phyloP scores from a whole-genome alignment of 202 grass and related monocot genomes.

The Cymbopogon flexuosus region DNA sequence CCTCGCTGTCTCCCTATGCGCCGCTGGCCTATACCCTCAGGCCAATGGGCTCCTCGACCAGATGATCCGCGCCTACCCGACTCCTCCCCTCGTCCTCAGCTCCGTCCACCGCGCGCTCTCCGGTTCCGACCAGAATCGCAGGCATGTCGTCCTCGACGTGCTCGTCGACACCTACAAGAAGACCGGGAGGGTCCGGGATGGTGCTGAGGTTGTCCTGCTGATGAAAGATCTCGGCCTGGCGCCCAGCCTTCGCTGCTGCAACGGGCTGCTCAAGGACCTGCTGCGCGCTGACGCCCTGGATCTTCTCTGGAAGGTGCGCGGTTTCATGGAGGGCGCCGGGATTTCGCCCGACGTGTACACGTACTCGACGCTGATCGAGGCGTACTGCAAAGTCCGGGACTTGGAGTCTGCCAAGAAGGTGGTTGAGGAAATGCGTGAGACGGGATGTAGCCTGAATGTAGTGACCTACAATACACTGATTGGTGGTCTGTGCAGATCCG shows the following conservation, averaged over 20 bases:
- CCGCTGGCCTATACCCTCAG: slow-evolving; percentile 18
- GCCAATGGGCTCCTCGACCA: slow-evolving; percentile 51
- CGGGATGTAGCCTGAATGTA: slow-evolving; percentile 44
- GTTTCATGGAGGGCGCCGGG: slow-evolving; percentile 32
- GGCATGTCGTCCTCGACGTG: slow-evolving; percentile 45
- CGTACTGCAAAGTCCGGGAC: slow-evolving; percentile 41
- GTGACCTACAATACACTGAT: slow-evolving; percentile 66
- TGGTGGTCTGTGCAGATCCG: slow-evolving; percentile 46
- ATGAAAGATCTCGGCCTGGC: slow-evolving; percentile 45
- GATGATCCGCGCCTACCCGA: slow-evolving; percentile 44
- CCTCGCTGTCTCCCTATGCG: slow-evolving; percentile 50
- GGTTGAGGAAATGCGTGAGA: slow-evolving; percentile 51
- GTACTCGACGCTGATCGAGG: slow-evolving; percentile 53
- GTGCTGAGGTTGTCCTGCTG: slow-evolving; percentile 32
- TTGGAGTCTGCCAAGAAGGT: slow-evolving; percentile 47
- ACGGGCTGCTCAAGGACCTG: slow-evolving; percentile 64
- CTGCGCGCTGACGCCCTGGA: slow-evolving; percentile 47
- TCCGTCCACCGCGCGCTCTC: slow-evolving; percentile 35
- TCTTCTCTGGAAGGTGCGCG: slow-evolving; percentile 64
- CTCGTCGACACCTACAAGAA: slow-evolving; percentile 68
- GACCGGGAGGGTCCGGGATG: slow-evolving; percentile 33
- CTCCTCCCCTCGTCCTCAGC: slow-evolving; percentile 30
- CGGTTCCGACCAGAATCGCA: not conserved
- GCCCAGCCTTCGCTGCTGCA: slow-evolving; percentile 62
- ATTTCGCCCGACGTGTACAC: slow-evolving; percentile 54